phyloP scores from a whole-genome alignment of 2,329 filamentous ascomycete genomes.

The Magnaporthiopsis rhizophila region DNA sequence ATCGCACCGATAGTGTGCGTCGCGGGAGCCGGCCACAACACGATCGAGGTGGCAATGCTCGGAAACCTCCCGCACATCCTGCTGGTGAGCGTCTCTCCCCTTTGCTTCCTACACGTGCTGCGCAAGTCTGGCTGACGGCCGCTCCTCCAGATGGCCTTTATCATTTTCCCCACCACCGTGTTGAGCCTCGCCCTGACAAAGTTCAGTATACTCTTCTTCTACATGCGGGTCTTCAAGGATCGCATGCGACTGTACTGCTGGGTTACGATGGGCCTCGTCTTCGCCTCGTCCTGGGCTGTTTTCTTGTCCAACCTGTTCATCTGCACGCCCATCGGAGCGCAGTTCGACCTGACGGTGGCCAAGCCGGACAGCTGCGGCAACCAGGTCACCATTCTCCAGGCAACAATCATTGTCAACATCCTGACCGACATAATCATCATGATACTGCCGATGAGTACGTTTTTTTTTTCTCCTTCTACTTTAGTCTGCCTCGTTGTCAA shows the following conservation, averaged over 20 bases:
- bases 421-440: slow-evolving; percentile 30
- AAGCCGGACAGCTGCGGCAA: slow-evolving; percentile 20
- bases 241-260: slow-evolving; percentile 22
- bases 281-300: slow-evolving; percentile 19
- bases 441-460: slow-evolving; percentile 26
- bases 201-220: slow-evolving; percentile 32
- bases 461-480: too few relatives aligned
- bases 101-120: too few relatives aligned
- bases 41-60: background rate
- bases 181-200: slow-evolving; percentile 23
- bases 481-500: too few relatives aligned
- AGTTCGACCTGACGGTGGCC: slow-evolving; percentile 14
- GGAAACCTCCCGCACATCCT: background rate
- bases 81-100: background rate
- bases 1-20: background rate
- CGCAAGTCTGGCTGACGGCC: slow-evolving; percentile 12
- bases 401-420: slow-evolving; percentile 29
- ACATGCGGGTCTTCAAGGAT: slow-evolving; percentile 32
- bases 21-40: background rate
- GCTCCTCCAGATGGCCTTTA: slow-evolving; percentile 24
- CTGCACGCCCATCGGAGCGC: slow-evolving; percentile 20
- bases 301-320: slow-evolving; percentile 21
- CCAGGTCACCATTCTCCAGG: slow-evolving; percentile 27
- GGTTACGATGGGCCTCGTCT: slow-evolving; percentile 18
- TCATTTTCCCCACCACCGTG: slow-evolving; percentile 24